Conservation (phyloP, 345 rosid genomes). For the Heritiera littoralis region DNA sequence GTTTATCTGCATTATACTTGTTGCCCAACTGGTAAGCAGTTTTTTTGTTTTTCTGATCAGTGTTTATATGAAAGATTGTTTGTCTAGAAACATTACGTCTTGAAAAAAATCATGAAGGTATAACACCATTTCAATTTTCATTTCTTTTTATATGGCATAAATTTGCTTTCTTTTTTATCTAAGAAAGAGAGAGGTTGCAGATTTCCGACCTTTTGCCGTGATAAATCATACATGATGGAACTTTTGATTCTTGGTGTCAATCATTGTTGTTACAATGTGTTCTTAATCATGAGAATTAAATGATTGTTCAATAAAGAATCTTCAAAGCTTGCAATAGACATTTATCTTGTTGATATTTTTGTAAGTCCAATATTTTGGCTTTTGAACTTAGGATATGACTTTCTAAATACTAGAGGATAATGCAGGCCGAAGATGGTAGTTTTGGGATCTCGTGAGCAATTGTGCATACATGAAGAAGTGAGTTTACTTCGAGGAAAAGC, state of each 20-base stretch:
- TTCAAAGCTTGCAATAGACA: neutral
- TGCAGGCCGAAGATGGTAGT: constrained; percentile 94
- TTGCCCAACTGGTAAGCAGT: neutral
- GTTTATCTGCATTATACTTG: neutral
- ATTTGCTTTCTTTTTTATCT: neutral
- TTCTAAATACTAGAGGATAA: constrained; percentile 19
- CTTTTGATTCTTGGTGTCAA: neutral
- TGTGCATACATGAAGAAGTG: constrained; percentile 85
- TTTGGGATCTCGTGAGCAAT: constrained; percentile 89
- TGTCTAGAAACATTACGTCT: neutral
- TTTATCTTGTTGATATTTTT: constrained; percentile 5
- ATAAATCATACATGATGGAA: neutral
- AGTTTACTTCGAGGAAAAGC: constrained; percentile 84
- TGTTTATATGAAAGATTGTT: neutral
- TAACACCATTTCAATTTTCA: neutral
- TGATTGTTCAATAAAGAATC: neutral
- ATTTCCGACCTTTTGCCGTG: neutral
- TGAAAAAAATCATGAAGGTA: neutral
- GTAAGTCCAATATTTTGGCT: neutral
- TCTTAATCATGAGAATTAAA: neutral
- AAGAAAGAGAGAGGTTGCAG: neutral
- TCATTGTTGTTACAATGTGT: neutral
- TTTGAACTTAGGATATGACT: neutral
- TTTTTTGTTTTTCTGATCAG: neutral
- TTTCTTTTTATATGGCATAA: neutral